Base-by-base conservation (phyloP, 345 rosid genomes). In the Aquilaria malaccensis region DNA sequence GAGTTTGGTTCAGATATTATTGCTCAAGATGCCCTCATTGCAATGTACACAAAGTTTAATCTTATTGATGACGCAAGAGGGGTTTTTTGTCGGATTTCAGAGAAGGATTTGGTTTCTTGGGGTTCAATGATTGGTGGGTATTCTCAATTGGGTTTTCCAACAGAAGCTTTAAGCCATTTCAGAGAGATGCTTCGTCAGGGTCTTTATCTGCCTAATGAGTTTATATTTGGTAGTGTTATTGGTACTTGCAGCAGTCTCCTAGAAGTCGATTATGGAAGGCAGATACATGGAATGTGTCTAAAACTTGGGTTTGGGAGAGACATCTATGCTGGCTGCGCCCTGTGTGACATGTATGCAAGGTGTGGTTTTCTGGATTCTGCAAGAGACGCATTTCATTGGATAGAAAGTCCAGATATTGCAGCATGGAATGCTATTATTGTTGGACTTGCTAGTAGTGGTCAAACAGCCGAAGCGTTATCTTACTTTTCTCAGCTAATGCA, bases 81-180 rank as follows among this genome's bases (percentile, higher is more conserved):
- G 73, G 79, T 84, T 58, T 86, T 82, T 66, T 68, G 48, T 29
- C 65, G 29, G 52, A 74, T 79, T 32, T 55, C 67, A 43, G 61
- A 33, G 50, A 84, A 78, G 78, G 94, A 86, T 79, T 53, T 80
- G 13, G 79, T 82, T 67, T 82, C 86, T 3, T 86, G 94, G 87
- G 71, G 83, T n/a, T 78, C 84, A 2, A 72, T 82, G 54, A 78
- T 84, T 29, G 69, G 83, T 30, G 58, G 86, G 30, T 80, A 80
- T 74, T 81, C 77, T 47, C 81, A 84, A 55, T 83, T 76, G 59
- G 81, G 81, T 67, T 70, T 75, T 3, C 87, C 83, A 56, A 52
- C 66, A 45, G 85, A 82, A 61, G 85, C 85, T 60, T 63, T 86
- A 63, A 29, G 63, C 61, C 65, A 60, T 59, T 79, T 86, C 48